These are phyloP conservation scores for Phytophthora foliorum DNA, from an alignment of 352 stramenopile genomes.

Conservation along the genomic window DNA sequence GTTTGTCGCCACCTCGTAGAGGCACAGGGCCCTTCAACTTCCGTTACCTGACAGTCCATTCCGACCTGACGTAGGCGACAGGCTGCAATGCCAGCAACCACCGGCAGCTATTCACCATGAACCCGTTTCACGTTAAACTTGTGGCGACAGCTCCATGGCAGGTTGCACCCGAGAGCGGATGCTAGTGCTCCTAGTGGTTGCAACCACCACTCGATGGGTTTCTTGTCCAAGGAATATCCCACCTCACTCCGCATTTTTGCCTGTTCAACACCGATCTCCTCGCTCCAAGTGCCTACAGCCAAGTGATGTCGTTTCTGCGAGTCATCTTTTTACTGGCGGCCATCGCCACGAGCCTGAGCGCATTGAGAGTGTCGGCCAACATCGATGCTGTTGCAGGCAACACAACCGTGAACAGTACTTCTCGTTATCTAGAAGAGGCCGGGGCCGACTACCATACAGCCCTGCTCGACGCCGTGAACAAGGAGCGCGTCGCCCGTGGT, in stretches of 20 bases:
- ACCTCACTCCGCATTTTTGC: slow-evolving; percentile 33
- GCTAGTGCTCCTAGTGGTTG: slow-evolving; percentile 2
- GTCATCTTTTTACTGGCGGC: slow-evolving; percentile 12
- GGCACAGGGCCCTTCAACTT: slow-evolving; percentile 2
- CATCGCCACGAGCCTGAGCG: slow-evolving; percentile 4
- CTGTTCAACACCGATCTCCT: slow-evolving; percentile 5
- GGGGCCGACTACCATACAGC: slow-evolving; percentile 26
- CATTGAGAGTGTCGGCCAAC: slow-evolving; percentile 11
- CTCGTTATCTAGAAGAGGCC: slow-evolving; percentile 15
- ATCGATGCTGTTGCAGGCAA: slow-evolving; percentile 5
- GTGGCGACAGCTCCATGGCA: slow-evolving; percentile 9
- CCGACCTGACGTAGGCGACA: slow-evolving; percentile 7
- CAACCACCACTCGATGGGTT: slow-evolving; percentile 6
- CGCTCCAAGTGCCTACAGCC: neutral
- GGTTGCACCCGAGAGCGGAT: too few relatives aligned
- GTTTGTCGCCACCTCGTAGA: slow-evolving; percentile 2
- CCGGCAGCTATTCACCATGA: neutral
- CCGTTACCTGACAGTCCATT: slow-evolving; percentile 13
- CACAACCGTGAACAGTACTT: slow-evolving; percentile 6
- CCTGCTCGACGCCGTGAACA: slow-evolving; percentile 63
- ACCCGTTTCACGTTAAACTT: slow-evolving; percentile 13
- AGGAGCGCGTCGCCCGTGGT: slow-evolving; percentile 45
- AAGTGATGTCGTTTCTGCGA: slow-evolving; percentile 28
- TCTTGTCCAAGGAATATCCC: too few relatives aligned
- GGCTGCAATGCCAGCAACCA: slow-evolving; percentile 3